Percentiles rank a stretch among this genome's conserved stretches.
These are phyloP conservation scores for Kregervanrija fluxuum DNA, from an alignment of 805 yeast genomes.

Conservation along the genomic window DNA sequence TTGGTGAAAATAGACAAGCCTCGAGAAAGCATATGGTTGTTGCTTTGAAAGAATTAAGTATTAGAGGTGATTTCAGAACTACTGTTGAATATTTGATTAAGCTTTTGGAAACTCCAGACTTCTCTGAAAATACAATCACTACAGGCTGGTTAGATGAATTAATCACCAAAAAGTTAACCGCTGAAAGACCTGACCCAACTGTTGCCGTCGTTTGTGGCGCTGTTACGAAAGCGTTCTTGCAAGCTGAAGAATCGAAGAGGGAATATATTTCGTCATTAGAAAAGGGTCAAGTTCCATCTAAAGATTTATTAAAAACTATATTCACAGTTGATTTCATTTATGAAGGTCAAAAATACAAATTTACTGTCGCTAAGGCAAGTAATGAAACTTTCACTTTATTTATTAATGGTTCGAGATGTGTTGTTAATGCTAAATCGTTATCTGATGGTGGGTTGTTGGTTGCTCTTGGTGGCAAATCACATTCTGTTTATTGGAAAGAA, in stretches of 20 bases:
- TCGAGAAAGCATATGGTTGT: conserved; percentile 99
- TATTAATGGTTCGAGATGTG: conserved; percentile 87
- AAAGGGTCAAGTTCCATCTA: conserved; percentile 92
- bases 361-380: conserved; percentile 92
- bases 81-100: conserved; percentile 96
- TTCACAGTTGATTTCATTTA: conserved; percentile 93
- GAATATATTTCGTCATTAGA: conserved; percentile 75
- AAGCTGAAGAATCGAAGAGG: conserved; percentile 59
- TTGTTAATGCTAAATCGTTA: conserved; percentile 79
- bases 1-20: conserved; percentile 97
- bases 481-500: conserved; percentile 95
- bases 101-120: conserved; percentile 91
- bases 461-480: conserved; percentile 87
- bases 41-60: conserved; percentile 91
- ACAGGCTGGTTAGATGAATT: conserved; percentile 99
- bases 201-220: conserved; percentile 97
- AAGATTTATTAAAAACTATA: conserved; percentile 73
- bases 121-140: conserved; percentile 92
- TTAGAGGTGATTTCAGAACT: conserved; percentile 97
- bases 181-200: conserved; percentile 91
- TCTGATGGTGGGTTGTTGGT: conserved; percentile 92
- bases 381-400: conserved; percentile 79
- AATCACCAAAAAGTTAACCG: conserved; percentile 87
- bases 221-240: conserved; percentile 86
- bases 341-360: conserved; percentile 87